Evolutionary conservation across 2,329 filamentous ascomycete species (phyloP).

Genomic region (Xylariales sp.): DNA sequence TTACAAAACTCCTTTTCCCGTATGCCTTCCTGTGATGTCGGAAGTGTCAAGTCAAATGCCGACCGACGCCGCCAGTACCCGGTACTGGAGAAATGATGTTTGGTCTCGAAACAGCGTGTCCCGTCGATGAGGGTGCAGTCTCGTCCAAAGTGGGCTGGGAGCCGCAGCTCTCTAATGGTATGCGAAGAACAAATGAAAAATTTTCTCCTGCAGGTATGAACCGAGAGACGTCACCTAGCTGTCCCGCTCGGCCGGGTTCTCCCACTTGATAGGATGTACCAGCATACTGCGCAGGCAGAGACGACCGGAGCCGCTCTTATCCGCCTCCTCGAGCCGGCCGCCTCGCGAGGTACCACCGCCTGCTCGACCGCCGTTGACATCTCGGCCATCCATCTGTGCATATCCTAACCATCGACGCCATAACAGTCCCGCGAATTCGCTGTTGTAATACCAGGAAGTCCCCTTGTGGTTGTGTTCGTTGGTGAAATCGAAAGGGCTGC

Average conservation of each 20-base stretch:
- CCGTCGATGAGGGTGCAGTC: too few relatives aligned
- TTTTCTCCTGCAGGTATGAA: slow-evolving; percentile 4
- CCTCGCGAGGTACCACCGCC: slow-evolving; percentile 44
- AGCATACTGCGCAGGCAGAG: slow-evolving; percentile 79
- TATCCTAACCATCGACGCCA: slow-evolving; percentile 75
- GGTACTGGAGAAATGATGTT: slow-evolving; percentile 11
- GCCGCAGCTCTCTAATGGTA: neutral
- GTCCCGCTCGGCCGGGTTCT: slow-evolving; percentile 42
- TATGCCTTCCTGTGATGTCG: too few relatives aligned
- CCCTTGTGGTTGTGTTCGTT: slow-evolving; percentile 82
- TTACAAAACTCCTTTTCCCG: too few relatives aligned
- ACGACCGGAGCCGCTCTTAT: slow-evolving; percentile 47
- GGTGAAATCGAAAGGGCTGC: slow-evolving; percentile 61
- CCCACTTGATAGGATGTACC: slow-evolving; percentile 74
- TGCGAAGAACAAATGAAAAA: slow-evolving; percentile 8
- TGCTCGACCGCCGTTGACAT: slow-evolving; percentile 42
- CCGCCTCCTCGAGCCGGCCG: slow-evolving; percentile 47
- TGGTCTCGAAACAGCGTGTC: too few relatives aligned
- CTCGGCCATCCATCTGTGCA: slow-evolving; percentile 47
- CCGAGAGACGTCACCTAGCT: slow-evolving; percentile 11
- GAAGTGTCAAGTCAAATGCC: too few relatives aligned
- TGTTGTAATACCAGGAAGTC: slow-evolving; percentile 81
- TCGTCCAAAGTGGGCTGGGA: neutral
- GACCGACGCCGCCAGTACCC: slow-evolving; percentile 13
- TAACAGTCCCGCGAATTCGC: slow-evolving; percentile 69